Evolutionary conservation across 1,284 basidiomycete genomes (phyloP), one percentile per base, ranked within the genome.

Genomic region (Vanrija sp.): DNA sequence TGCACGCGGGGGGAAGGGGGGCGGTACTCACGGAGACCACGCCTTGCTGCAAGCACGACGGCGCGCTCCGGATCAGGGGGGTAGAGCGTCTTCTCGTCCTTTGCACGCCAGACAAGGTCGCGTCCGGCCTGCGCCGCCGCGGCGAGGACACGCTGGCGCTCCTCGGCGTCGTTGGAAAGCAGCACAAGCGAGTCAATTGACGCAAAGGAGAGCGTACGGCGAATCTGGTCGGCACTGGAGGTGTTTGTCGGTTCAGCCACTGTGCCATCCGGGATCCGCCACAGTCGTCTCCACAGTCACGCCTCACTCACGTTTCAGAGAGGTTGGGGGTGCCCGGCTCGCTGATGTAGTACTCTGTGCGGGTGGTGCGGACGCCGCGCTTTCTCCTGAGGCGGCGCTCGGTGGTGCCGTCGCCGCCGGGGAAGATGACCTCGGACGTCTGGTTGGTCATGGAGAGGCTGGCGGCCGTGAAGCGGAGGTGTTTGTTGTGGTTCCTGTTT

Each of bases 101-200:
- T 79, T 63, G 88, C 85, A 38, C 91, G 81, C 90, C 91, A 95
- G 2, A 95, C 84, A 67, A 91, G 61, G 10, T 65, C 69, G 50
- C 65, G 65, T 3, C 72, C 68, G 2, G 67, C 68, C 44, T 63
- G 38, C 0, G 61, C 53, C 2, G 73, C 67, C 19, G 66, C 69
- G 1, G 61, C 59, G 16, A 76, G 38, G 26, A 75, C 55, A 29
- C 64, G 61, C 16, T 69, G 69, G 38, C 75, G 61, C 44, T 72
- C 65, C 8, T 62, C 51, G 14, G 61, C 55, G 43, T 68, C 63
- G 1, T 59, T 40, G 23, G 71, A 69, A 16, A 77, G 60, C 1
- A 66, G 54, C 5, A 76, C 50, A 5, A 78, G 62, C 6, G 62
- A 58, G 47, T 78, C 73, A 7, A 78, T 58, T 0, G 70, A 72